Percentiles rank a stretch among this genome's conserved stretches.
These are phyloP conservation scores for Trichocladium uniseriatum DNA, from an alignment of 495 filamentous ascomycete species.

Conservation along the genomic window DNA sequence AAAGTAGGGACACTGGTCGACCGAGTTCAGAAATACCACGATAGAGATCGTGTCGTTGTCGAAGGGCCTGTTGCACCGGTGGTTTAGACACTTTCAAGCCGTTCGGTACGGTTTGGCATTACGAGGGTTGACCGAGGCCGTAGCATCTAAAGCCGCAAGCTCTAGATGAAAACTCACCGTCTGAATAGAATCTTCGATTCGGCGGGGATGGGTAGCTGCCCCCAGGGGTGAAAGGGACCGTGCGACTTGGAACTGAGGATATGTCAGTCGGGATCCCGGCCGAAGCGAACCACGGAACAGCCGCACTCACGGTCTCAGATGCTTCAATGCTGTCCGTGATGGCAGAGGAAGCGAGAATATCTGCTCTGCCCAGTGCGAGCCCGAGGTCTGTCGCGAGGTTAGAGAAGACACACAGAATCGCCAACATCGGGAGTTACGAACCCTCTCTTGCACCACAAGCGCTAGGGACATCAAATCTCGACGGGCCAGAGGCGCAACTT, in stretches of 20 bases:
- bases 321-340: constrained; percentile 40
- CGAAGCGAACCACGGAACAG: neutral
- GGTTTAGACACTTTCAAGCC: neutral
- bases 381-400: constrained; percentile 12
- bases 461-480: constrained; percentile 22
- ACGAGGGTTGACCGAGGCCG: no score
- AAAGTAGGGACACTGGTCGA: constrained; percentile 34
- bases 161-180: constrained; percentile 27
- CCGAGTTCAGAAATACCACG: constrained; percentile 35
- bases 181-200: constrained; percentile 43
- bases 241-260: constrained; percentile 21
- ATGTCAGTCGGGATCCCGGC: neutral
- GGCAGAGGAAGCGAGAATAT: constrained; percentile 47
- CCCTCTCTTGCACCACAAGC: constrained; percentile 22
- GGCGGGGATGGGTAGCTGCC: constrained; percentile 31
- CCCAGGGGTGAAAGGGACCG: constrained; percentile 36
- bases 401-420: neutral
- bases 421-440: constrained; percentile 5
- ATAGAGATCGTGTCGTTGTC: constrained; percentile 44
- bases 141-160: no score
- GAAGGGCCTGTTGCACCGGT: constrained; percentile 30
- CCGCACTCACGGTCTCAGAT: constrained; percentile 21
- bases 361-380: constrained; percentile 45
- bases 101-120: no score
- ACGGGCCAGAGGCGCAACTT: constrained; percentile 21